These are phyloP conservation scores for Ophiostoma novo-ulmi DNA, from an alignment of 2,329 filamentous ascomycete species.

Conservation along the genomic window DNA sequence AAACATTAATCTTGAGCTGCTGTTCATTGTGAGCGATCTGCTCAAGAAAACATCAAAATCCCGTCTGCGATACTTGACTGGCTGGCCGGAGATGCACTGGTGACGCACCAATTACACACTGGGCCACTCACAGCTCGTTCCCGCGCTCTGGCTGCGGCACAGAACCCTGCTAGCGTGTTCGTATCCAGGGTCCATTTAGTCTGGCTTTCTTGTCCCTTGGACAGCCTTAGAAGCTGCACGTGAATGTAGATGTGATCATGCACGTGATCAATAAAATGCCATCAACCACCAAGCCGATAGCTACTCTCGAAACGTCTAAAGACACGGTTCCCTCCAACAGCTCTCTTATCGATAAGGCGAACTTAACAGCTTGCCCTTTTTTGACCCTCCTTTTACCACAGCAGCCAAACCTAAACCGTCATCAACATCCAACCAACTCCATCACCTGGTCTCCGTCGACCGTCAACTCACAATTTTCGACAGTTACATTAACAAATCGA, in stretches of 20 bases:
- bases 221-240: neutral
- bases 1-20: neutral
- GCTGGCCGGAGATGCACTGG: conserved; percentile 11
- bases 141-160: conserved; percentile 9
- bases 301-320: conserved; percentile 1
- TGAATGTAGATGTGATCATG: neutral
- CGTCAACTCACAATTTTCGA: neutral
- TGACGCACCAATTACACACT: conserved; percentile 15
- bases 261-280: neutral
- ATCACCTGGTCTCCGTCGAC: neutral
- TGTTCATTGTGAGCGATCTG: neutral
- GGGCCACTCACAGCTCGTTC: conserved; percentile 20
- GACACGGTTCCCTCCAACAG: conserved; percentile 20
- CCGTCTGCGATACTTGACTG: conserved; percentile 16
- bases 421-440: conserved; percentile 5
- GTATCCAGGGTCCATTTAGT: neutral
- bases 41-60: neutral
- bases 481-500: neutral
- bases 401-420: neutral
- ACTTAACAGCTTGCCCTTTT: conserved; percentile 25
- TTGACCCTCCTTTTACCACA: neutral
- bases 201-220: neutral
- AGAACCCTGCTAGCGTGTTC: neutral
- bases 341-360: conserved; percentile 19
- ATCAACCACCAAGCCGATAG: neutral